Percentiles rank a stretch among this genome's conserved stretches.
Evolutionary conservation across 441 rosid species (phyloP).

Genomic region (Euphorbia corollata): DNA sequence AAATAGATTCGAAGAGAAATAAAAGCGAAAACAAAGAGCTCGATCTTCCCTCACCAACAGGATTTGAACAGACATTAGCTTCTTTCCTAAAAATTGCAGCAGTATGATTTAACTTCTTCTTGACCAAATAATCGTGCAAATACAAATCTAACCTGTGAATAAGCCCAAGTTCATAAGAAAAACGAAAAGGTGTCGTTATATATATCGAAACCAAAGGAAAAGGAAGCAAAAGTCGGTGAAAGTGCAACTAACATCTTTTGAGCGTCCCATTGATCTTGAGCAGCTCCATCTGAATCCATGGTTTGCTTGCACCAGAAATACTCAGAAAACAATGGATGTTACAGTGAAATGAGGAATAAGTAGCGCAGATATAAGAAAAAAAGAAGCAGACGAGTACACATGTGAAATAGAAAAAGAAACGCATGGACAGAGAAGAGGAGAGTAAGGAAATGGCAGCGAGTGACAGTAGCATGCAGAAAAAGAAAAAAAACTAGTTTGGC

Average conservation of each 20-base stretch:
- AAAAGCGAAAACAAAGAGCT: background rate
- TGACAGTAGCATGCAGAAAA: constrained; percentile 29
- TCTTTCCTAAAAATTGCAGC: constrained; percentile 41
- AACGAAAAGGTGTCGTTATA: background rate
- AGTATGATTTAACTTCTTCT: constrained; percentile 34
- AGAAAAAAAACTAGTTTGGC: constrained; percentile 18
- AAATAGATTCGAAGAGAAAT: background rate
- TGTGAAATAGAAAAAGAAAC: constrained; percentile 3
- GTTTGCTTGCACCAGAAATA: background rate
- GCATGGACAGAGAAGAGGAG: background rate
- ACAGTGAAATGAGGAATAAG: background rate
- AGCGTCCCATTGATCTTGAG: constrained; percentile 17
- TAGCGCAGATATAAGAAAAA: background rate
- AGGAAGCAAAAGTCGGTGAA: background rate
- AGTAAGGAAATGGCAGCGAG: constrained; percentile 12
- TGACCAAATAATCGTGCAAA: constrained; percentile 47
- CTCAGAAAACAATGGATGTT: background rate
- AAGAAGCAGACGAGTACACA: background rate
- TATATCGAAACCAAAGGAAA: background rate
- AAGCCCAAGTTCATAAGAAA: background rate
- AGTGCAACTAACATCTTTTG: constrained; percentile 21
- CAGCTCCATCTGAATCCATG: background rate
- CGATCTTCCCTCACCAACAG: constrained; percentile 29
- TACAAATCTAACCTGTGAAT: constrained; percentile 38
- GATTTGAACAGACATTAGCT: constrained; percentile 26